phyloP scores from a whole-genome alignment of 1,284 basidiomycete species.

The Kalmanozyma brasiliensis region DNA sequence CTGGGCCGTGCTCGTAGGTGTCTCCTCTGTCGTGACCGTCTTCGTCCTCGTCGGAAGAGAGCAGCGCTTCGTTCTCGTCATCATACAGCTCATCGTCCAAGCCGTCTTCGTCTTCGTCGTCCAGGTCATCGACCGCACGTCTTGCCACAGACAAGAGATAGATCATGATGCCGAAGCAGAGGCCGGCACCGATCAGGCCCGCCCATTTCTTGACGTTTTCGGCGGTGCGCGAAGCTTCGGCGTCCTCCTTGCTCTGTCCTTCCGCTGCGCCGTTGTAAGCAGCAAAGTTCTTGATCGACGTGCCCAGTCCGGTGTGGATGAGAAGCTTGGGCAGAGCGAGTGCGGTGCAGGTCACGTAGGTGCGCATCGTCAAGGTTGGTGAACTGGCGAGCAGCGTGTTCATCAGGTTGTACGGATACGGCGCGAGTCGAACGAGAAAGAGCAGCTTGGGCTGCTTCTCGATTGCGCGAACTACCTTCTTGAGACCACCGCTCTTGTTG shows the following conservation, averaged over 20 bases:
- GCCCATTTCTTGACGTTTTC: slow-evolving; percentile 74
- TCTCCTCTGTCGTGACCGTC: slow-evolving; percentile 6
- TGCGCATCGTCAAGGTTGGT: slow-evolving; percentile 80
- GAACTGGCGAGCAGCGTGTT: slow-evolving; percentile 87
- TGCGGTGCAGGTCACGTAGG: slow-evolving; percentile 82
- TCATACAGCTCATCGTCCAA: slow-evolving; percentile 38
- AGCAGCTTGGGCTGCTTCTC: slow-evolving; percentile 84
- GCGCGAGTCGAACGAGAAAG: slow-evolving; percentile 82
- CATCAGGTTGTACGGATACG: slow-evolving; percentile 79
- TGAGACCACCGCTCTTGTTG: slow-evolving; percentile 70
- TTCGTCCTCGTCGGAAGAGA: slow-evolving; percentile 28
- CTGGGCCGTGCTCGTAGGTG: slow-evolving; percentile 13
- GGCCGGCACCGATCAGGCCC: slow-evolving; percentile 76
- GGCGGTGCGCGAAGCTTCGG: slow-evolving; percentile 64
- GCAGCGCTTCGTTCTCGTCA: slow-evolving; percentile 29
- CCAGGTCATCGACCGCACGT: slow-evolving; percentile 80
- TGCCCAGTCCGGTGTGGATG: slow-evolving; percentile 83
- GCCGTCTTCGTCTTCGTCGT: slow-evolving; percentile 49
- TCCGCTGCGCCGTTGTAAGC: slow-evolving; percentile 71
- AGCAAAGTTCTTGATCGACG: slow-evolving; percentile 83
- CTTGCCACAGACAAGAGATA: slow-evolving; percentile 83
- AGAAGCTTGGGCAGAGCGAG: slow-evolving; percentile 85
- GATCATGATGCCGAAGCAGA: slow-evolving; percentile 80
- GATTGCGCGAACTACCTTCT: slow-evolving; percentile 78
- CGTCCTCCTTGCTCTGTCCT: slow-evolving; percentile 50